Base-by-base conservation (phyloP, 148 eudicot genomes). In the Pharnaceum exiguum region DNA sequence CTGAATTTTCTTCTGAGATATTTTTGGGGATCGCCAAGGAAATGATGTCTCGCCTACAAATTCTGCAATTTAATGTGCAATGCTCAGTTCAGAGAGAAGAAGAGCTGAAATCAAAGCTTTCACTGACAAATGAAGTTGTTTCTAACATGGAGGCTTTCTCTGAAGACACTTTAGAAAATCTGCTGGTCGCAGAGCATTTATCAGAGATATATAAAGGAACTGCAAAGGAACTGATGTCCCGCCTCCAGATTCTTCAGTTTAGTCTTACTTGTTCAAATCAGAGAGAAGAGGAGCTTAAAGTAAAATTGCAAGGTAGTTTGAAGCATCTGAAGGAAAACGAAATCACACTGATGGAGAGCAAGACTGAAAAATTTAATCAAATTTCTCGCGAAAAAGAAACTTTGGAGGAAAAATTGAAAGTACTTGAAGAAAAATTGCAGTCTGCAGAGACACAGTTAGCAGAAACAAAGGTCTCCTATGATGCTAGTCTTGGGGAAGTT, bases 71-170 rank as follows among this genome's bases (percentile, higher is more conserved):
- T n/a, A n/a, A n/a, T n/a, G n/a, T n/a, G n/a, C n/a, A n/a, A n/a
- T n/a, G n/a, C n/a, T n/a, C n/a, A n/a, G n/a, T n/a, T n/a, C n/a
- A 78, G 81, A 76, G 75, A 45, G 91, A 89, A 59, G 83, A 93
- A 57, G 91, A 86, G 66, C 50, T 83, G 28, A 77, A 77, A 37
- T 47, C 66, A 36, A 85, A 88, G 59, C 77, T 82, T 32, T 74
- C 47, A n/a, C 58, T 75, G 46, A 72, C 78, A 0, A 86, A 81
- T 68, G 81, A 79, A 65, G 74, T 69, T 48, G 70, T 78, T 39
- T 70, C 77, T 30, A 54, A 70, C 51, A 74, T 81, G 78, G 96
- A 91, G 70, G 80, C 83, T 57, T 85, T 74, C 29, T 68, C 78
- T 18, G 89, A 82, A 73, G 76, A 74, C 51, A 75, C 80, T 62